Evolutionary conservation across 495 filamentous ascomycete genomes (phyloP), one percentile per base, ranked within the genome.

Genomic region (Patellaria atrata): DNA sequence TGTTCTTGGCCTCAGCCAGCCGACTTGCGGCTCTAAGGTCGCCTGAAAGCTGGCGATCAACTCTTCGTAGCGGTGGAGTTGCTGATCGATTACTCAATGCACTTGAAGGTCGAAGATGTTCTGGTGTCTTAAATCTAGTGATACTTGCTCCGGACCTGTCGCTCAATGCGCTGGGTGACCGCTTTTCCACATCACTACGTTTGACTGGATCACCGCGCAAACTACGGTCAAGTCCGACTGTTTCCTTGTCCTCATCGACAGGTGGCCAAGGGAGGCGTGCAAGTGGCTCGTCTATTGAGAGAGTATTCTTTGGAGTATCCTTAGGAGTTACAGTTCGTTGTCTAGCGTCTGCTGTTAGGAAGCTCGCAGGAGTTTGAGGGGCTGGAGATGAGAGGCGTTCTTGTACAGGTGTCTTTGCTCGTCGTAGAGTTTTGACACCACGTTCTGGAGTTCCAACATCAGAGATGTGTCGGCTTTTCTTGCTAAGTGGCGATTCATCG

Each of bases 1-100:
- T 32, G 45, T 23, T 27, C 19, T 33, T 41, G 7, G 28, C 37
- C 27, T 52, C 47, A 38, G 52, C 44, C 33, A 55, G 57, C 40
- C 54, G 54, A 60, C 72, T 77, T 45, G 76, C 73, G 50, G 71
- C 77, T 60, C 84, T 65, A 52, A 89, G 61, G 67, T 91, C 78
- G 51, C 81, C 78, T 59, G 81, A 84, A 40, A 71, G 59, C 54
- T 75, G 81, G 46, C 75, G 76, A 53, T 74, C 75, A 38, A 70
- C 67, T 37, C 80, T 69, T 41, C 84, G 70, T 26, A 91, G 68
- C 10, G 77, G 70, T 30, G 75, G 78, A 14, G 73, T 75, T 30
- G 59, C 39, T 47, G 64, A 59, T 39, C 64, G 51, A 48, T 60
- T 60, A 60, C 66, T 74, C 50, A 61, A 56, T 44, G 67, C 64